Conservation (phyloP, 768 basidiomycete species). For the Mycena pura region DNA sequence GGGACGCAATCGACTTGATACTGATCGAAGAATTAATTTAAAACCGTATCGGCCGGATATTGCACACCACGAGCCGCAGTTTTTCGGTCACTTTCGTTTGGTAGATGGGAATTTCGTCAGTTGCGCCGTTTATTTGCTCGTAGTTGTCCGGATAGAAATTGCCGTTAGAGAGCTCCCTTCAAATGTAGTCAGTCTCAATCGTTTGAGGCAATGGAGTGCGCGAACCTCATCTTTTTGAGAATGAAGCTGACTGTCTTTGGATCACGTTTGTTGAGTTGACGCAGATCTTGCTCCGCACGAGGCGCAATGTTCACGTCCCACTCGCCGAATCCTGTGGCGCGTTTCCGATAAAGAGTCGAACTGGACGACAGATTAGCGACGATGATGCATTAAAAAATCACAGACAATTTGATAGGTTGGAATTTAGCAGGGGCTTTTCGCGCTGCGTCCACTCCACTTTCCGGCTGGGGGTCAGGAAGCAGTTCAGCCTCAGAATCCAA, state of each 20-base stretch:
- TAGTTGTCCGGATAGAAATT: slow-evolving; percentile 58
- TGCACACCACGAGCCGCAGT: slow-evolving; percentile 11
- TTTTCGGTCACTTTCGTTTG: slow-evolving; percentile 7
- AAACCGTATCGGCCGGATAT: too few species aligned
- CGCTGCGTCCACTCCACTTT: background rate
- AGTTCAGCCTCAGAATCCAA: background rate
- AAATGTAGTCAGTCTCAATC: background rate
- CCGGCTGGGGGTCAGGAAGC: background rate
- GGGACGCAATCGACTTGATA: slow-evolving; percentile 17
- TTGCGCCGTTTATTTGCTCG: slow-evolving; percentile 43
- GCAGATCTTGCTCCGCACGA: slow-evolving; percentile 15
- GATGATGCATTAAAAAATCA: background rate
- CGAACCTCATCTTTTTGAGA: slow-evolving; percentile 55
- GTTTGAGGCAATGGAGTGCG: background rate
- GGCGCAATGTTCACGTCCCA: slow-evolving; percentile 53
- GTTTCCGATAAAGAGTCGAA: slow-evolving; percentile 13
- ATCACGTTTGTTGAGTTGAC: slow-evolving; percentile 42
- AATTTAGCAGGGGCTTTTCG: background rate
- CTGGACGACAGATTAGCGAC: background rate
- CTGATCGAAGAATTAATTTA: background rate
- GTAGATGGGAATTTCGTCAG: slow-evolving; percentile 17
- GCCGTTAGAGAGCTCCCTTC: slow-evolving; percentile 57
- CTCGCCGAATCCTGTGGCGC: slow-evolving; percentile 15
- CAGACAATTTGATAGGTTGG: slow-evolving; percentile 15
- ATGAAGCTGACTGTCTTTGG: slow-evolving; percentile 45